Evolutionary conservation across 2,329 filamentous ascomycete genomes (phyloP).

Genomic region (Sporothrix mexicana): DNA sequence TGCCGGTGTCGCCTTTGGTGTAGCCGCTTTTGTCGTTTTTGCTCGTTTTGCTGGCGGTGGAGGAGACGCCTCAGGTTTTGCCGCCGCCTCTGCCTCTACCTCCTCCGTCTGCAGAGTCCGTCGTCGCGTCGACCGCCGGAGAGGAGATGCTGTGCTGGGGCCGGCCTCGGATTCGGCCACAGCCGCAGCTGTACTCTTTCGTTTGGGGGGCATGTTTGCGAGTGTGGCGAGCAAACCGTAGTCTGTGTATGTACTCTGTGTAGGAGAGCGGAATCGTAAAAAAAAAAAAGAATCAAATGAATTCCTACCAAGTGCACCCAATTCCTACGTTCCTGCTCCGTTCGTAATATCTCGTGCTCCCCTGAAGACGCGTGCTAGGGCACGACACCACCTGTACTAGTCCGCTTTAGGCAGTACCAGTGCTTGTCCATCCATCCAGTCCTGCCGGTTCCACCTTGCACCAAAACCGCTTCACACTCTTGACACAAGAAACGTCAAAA

Average conservation of each 20-base stretch:
- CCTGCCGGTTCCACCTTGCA: background rate
- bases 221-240: background rate
- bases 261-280: background rate
- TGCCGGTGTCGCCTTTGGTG: background rate
- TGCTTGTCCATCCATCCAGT: background rate
- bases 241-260: background rate
- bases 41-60: background rate
- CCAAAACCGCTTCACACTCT: background rate
- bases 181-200: slow-evolving; percentile 3
- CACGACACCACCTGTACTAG: background rate
- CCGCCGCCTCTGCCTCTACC: background rate
- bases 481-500: background rate
- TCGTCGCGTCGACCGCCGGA: slow-evolving; percentile 4
- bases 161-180: background rate
- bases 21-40: background rate
- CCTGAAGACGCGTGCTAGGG: background rate
- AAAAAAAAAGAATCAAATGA: background rate
- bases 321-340: background rate
- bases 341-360: slow-evolving; percentile 4
- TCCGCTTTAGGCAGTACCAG: slow-evolving; percentile 1
- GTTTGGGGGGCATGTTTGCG: slow-evolving; percentile 14
- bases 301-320: background rate
- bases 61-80: background rate
- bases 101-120: too few species aligned
- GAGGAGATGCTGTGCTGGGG: background rate